A percentile compares a stretch with the other conserved stretches of the same genome.
phyloP scores from a whole-genome alignment of 2,329 filamentous ascomycete genomes.

The Diaporthe citriasiana region DNA sequence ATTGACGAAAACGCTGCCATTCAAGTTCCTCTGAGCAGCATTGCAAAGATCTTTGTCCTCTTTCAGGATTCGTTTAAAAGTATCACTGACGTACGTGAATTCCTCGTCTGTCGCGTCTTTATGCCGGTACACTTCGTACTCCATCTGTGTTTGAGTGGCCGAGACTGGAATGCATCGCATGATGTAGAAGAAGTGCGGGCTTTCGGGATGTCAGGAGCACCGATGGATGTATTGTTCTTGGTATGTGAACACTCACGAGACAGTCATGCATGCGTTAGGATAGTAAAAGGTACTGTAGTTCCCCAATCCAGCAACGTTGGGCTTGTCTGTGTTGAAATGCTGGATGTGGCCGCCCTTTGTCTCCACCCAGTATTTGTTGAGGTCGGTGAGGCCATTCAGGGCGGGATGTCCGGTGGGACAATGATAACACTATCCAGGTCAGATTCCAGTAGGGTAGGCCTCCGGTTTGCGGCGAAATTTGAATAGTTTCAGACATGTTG shows the following conservation, averaged over 20 bases:
- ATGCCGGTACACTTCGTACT: conserved; percentile 66
- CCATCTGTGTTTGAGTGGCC: conserved; percentile 58
- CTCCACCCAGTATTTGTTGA: background rate
- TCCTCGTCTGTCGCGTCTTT: conserved; percentile 60
- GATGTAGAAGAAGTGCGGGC: conserved; percentile 61
- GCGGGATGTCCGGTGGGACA: background rate
- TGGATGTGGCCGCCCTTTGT: background rate
- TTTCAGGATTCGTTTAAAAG: conserved; percentile 65
- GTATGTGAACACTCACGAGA: background rate
- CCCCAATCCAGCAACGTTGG: background rate
- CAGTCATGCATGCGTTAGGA: background rate
- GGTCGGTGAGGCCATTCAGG: background rate
- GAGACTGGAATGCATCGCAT: conserved; percentile 62
- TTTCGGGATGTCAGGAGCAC: background rate
- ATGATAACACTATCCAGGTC: background rate
- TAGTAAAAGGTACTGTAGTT: background rate
- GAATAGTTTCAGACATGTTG: background rate
- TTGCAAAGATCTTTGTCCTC: conserved; percentile 67
- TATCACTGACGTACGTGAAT: conserved; percentile 60
- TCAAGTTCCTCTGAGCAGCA: conserved; percentile 63
- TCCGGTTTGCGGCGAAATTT: background rate
- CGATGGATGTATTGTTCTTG: background rate
- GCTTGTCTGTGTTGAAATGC: background rate
- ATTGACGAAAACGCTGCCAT: conserved; percentile 63
- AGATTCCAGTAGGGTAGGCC: background rate